phyloP scores from a whole-genome alignment of 1,139 yeast species.

The Debaryomyces udenii region DNA sequence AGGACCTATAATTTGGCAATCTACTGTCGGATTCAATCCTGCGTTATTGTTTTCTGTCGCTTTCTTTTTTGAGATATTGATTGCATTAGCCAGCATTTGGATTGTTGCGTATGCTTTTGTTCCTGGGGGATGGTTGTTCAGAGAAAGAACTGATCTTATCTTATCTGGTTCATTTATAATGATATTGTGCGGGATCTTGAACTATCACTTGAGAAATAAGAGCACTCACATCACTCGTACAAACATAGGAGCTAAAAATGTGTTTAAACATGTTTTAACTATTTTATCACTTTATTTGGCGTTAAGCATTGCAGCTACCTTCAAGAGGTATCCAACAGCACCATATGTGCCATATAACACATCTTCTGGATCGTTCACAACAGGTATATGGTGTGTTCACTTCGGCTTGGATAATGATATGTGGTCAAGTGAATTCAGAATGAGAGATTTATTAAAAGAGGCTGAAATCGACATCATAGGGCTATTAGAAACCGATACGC shows the following conservation, averaged over 20 bases:
- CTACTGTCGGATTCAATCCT: constrained; percentile 61
- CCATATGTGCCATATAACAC: constrained; percentile 77
- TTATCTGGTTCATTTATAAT: constrained; percentile 49
- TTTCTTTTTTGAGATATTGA: constrained; percentile 55
- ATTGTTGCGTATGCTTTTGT: constrained; percentile 97
- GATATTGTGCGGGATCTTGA: constrained; percentile 44
- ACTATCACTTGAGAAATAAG: constrained; percentile 32
- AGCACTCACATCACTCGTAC: constrained; percentile 26
- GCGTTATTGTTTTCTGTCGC: constrained; percentile 61
- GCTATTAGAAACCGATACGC: constrained; percentile 88
- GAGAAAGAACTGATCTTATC: constrained; percentile 86
- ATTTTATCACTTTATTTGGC: constrained; percentile 36
- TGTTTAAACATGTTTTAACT: constrained; percentile 28
- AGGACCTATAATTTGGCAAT: constrained; percentile 64
- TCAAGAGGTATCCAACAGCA: constrained; percentile 59
- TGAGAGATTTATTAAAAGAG: constrained; percentile 80
- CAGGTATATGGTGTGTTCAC: constrained; percentile 98
- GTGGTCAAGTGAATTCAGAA: constrained; percentile 96
- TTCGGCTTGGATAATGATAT: constrained; percentile 95
- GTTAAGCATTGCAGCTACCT: constrained; percentile 43
- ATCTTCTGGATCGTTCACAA: constrained; percentile 74
- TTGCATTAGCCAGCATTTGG: constrained; percentile 88
- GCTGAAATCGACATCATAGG: constrained; percentile 92
- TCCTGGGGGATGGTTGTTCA: constrained; percentile 84
- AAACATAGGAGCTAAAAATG: constrained; percentile 22